Evolutionary conservation across 2,329 filamentous ascomycete species (phyloP).

Genomic region (Metarhizium sp.): DNA sequence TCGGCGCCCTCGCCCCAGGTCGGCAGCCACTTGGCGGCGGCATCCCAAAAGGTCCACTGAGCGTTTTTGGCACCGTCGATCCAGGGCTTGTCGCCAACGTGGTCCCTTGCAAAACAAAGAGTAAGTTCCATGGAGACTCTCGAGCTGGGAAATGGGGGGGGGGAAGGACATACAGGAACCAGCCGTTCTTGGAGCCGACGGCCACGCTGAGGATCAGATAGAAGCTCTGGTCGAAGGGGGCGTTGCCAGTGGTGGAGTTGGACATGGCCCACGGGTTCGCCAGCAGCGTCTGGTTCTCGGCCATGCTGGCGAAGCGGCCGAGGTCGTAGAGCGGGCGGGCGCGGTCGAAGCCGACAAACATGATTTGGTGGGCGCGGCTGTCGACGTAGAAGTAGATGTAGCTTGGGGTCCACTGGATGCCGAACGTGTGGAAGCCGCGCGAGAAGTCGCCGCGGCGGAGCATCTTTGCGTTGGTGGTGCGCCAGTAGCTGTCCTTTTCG

Average conservation of each 20-base stretch:
- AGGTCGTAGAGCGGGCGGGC: slow-evolving; percentile 27
- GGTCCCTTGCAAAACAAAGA: slow-evolving; percentile 21
- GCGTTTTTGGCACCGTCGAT: slow-evolving; percentile 29
- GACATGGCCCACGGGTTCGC: slow-evolving; percentile 34
- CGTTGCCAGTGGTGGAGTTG: slow-evolving; percentile 27
- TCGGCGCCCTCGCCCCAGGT: slow-evolving; percentile 35
- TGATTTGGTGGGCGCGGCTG: slow-evolving; percentile 28
- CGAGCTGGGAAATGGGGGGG: background rate
- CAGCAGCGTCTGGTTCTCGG: slow-evolving; percentile 30
- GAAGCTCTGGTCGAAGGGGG: slow-evolving; percentile 43
- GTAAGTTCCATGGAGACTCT: background rate
- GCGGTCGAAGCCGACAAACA: slow-evolving; percentile 26
- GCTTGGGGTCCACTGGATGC: slow-evolving; percentile 40
- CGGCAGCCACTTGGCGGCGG: slow-evolving; percentile 30
- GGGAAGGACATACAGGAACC: slow-evolving; percentile 27
- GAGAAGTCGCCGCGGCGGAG: slow-evolving; percentile 29
- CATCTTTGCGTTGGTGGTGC: slow-evolving; percentile 21
- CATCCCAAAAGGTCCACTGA: slow-evolving; percentile 32
- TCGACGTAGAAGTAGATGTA: slow-evolving; percentile 47
- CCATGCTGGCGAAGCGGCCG: slow-evolving; percentile 30
- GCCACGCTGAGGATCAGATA: slow-evolving; percentile 43
- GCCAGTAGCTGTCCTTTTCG: slow-evolving; percentile 22
- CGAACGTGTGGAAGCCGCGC: slow-evolving; percentile 39
- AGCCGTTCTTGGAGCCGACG: slow-evolving; percentile 38
- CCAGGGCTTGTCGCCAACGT: slow-evolving; percentile 36